Percentiles rank a stretch among this genome's conserved stretches.
Evolutionary conservation across 2,329 filamentous ascomycete species (phyloP).

Genomic region (Epichloe sibirici): DNA sequence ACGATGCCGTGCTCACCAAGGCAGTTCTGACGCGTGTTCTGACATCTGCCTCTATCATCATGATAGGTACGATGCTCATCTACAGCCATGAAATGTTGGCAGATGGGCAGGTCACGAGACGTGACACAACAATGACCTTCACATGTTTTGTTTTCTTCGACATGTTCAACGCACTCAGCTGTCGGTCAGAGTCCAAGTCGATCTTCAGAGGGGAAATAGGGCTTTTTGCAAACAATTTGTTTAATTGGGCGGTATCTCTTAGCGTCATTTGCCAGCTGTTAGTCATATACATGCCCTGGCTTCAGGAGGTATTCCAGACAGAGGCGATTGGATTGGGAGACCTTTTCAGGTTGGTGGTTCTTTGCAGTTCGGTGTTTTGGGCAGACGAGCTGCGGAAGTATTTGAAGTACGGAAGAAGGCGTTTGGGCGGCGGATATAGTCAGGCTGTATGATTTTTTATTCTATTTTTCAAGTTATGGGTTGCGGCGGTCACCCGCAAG

Average conservation of each 20-base stretch:
- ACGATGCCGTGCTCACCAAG: conserved; percentile 81
- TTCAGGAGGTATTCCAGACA: conserved; percentile 93
- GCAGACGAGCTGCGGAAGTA: conserved; percentile 86
- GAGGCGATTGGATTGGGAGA: conserved; percentile 69
- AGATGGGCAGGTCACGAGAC: conserved; percentile 72
- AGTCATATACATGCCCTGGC: conserved; percentile 88
- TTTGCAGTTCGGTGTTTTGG: conserved; percentile 91
- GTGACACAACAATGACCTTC: conserved; percentile 98
- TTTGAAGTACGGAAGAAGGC: conserved; percentile 46
- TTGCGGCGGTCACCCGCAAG: not conserved
- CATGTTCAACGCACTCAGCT: conserved; percentile 97
- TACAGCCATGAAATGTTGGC: conserved; percentile 85
- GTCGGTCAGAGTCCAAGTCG: conserved; percentile 82
- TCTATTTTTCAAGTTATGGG: not conserved
- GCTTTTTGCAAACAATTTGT: conserved; percentile 77
- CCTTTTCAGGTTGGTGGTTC: conserved; percentile 54
- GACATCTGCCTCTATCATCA: conserved; percentile 79
- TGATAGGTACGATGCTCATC: conserved; percentile 80
- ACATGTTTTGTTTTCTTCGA: conserved; percentile 98
- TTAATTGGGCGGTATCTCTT: conserved; percentile 88
- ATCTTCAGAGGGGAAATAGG: conserved; percentile 76
- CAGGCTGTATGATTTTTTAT: conserved; percentile 40
- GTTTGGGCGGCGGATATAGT: conserved; percentile 50
- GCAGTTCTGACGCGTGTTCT: conserved; percentile 74
- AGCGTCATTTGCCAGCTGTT: conserved; percentile 75